phyloP scores from a whole-genome alignment of 169 alveolate species.

The Plasmodium blacklocki region DNA sequence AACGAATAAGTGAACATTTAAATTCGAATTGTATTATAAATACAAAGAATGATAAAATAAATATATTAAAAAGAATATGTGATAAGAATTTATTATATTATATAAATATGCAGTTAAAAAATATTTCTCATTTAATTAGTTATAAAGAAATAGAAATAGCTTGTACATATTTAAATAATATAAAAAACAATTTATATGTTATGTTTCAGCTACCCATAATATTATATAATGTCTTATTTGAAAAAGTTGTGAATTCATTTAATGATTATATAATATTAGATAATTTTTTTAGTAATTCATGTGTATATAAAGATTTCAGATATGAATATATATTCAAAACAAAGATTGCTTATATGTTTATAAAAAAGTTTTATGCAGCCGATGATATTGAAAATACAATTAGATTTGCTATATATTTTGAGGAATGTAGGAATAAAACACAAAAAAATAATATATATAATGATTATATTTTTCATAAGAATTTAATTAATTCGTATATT shows the following conservation, averaged over 20 bases:
- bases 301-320: slow-evolving; percentile 37
- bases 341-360: slow-evolving; percentile 51
- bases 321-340: slow-evolving; percentile 67
- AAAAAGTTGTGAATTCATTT: slow-evolving; percentile 14
- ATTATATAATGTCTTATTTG: slow-evolving; percentile 30
- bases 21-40: slow-evolving; percentile 12
- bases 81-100: slow-evolving; percentile 56
- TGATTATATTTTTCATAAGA: slow-evolving; percentile 72
- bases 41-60: slow-evolving; percentile 61
- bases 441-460: slow-evolving; percentile 63
- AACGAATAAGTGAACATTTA: slow-evolving; percentile 6
- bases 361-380: slow-evolving; percentile 25
- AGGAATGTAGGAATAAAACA: slow-evolving; percentile 20
- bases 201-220: slow-evolving; percentile 71
- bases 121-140: slow-evolving; percentile 38
- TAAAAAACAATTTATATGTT: slow-evolving; percentile 63
- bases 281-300: slow-evolving; percentile 34
- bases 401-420: slow-evolving; percentile 60
- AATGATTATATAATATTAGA: slow-evolving; percentile 44
- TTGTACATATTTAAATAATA: slow-evolving; percentile 40
- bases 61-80: slow-evolving; percentile 51
- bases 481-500: slow-evolving; percentile 30
- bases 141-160: slow-evolving; percentile 70
- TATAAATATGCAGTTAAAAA: slow-evolving; percentile 59
- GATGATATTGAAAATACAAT: slow-evolving; percentile 54